Evolutionary conservation across 108 stramenopile genomes (phyloP).

Genomic region (Epipyxis sp.): DNA sequence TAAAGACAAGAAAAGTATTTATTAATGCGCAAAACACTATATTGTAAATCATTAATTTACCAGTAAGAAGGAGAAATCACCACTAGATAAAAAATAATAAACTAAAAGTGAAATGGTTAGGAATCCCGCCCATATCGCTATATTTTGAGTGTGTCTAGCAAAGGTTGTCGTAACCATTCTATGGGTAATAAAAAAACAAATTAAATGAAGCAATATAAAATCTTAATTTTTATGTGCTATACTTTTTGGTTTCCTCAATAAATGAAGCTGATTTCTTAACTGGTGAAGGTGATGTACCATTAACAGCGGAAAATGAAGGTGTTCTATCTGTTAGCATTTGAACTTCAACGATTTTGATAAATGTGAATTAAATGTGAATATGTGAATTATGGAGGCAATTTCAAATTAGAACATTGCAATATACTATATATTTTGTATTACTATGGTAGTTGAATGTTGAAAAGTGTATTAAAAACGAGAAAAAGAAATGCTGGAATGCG

Average conservation of each 20-base stretch:
- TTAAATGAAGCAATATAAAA: neutral
- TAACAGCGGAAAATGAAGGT: too few relatives aligned
- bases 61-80: slow-evolving; percentile 97
- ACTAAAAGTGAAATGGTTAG: slow-evolving; percentile 82
- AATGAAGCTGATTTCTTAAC: neutral
- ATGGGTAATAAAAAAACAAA: neutral
- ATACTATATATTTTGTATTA: too few relatives aligned
- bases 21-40: neutral
- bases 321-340: too few relatives aligned
- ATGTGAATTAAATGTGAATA: too few relatives aligned
- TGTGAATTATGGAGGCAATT: too few relatives aligned
- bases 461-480: too few relatives aligned
- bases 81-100: slow-evolving; percentile 79
- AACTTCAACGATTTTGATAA: too few relatives aligned
- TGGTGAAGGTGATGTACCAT: too few relatives aligned
- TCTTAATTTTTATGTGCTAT: neutral
- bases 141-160: neutral
- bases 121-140: slow-evolving; percentile 74
- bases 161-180: neutral
- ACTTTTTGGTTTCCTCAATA: slow-evolving; percentile 2
- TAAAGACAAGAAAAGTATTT: neutral
- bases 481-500: too few relatives aligned
- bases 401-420: too few relatives aligned
- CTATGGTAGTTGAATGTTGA: too few relatives aligned
- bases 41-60: slow-evolving; percentile 32